These are phyloP conservation scores for Cryphonectria nitschkei DNA, from an alignment of 2,329 filamentous ascomycete genomes.

Conservation along the genomic window DNA sequence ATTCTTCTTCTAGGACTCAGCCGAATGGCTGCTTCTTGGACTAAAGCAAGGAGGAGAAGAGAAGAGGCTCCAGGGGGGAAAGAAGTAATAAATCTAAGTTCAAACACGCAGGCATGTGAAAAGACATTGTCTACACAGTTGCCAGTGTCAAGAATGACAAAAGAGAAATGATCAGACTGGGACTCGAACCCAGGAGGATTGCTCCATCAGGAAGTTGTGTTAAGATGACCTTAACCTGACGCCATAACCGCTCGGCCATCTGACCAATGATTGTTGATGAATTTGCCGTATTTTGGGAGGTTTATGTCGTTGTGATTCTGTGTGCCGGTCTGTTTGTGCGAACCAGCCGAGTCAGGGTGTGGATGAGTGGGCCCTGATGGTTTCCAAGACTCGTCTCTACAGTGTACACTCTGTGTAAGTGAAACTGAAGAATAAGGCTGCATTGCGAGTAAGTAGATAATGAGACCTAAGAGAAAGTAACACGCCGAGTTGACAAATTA, in stretches of 20 bases:
- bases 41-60: too few relatives aligned
- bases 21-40: not conserved
- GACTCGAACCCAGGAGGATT: conserved; percentile 6
- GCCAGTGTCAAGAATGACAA: not conserved
- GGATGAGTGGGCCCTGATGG: not conserved
- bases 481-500: not conserved
- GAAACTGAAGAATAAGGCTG: not conserved
- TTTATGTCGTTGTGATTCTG: not conserved
- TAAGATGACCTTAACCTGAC: conserved; percentile 11
- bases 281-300: not conserved
- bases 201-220: conserved; percentile 8
- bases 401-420: not conserved
- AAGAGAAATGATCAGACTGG: not conserved
- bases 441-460: too few relatives aligned
- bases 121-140: not conserved
- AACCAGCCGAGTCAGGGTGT: not conserved
- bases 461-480: not conserved
- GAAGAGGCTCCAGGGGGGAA: not conserved
- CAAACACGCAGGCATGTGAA: not conserved
- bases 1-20: not conserved
- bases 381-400: not conserved
- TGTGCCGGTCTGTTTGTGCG: not conserved
- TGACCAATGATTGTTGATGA: conserved; percentile 2
- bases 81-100: not conserved
- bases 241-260: conserved; percentile 16